Conservation (phyloP, 345 rosid genomes). For the Citrus australasica region DNA sequence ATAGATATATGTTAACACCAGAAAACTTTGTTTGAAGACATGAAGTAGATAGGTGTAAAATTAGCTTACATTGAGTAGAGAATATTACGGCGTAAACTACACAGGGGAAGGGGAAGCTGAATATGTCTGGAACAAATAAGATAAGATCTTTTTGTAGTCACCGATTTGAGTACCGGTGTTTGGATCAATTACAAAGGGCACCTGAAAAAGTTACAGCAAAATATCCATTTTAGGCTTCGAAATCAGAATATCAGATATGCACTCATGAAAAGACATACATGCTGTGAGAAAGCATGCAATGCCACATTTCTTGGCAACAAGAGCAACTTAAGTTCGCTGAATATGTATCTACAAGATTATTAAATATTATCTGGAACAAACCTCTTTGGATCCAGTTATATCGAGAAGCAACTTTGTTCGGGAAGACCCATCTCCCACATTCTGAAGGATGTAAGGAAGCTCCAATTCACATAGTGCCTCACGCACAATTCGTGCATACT, state of each 20-base stretch:
- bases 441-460: slow-evolving; percentile 73
- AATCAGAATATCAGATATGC: not conserved
- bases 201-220: slow-evolving; percentile 33
- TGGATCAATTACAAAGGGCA: slow-evolving; percentile 72
- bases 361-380: slow-evolving; percentile 12
- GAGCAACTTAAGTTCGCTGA: not conserved
- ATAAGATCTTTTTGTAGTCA: slow-evolving; percentile 58
- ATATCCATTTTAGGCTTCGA: not conserved
- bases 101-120: slow-evolving; percentile 25
- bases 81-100: slow-evolving; percentile 12
- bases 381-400: slow-evolving; percentile 66
- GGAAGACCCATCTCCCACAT: slow-evolving; percentile 62
- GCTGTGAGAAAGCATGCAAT: not conserved
- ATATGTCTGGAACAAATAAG: slow-evolving; percentile 65
- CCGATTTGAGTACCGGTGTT: slow-evolving; percentile 60
- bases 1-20: not conserved
- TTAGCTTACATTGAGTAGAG: not conserved
- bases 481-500: slow-evolving; percentile 80
- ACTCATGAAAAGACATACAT: not conserved
- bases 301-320: not conserved
- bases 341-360: not conserved
- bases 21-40: not conserved
- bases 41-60: not conserved
- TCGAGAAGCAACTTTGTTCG: slow-evolving; percentile 44
- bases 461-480: slow-evolving; percentile 86